Percentiles rank a stretch among this genome's conserved stretches.
phyloP scores from a whole-genome alignment of 225 moss, liverwort and hornwort genomes.

The Pseudoscleropodium purum region DNA sequence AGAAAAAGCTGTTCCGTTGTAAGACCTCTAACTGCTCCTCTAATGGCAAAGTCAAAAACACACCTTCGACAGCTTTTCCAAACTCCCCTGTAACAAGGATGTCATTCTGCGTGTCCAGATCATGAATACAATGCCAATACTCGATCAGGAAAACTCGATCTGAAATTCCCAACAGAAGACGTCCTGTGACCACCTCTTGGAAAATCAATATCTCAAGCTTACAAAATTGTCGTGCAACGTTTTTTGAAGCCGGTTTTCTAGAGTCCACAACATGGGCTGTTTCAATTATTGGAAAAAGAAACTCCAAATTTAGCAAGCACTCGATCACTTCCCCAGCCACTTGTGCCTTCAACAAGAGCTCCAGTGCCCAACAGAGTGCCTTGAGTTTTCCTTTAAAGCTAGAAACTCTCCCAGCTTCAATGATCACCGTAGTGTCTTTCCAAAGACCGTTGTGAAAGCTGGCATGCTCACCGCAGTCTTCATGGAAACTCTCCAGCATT shows the following conservation, averaged over 20 bases:
- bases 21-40: not conserved
- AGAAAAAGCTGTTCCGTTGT: not conserved
- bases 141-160: not conserved
- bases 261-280: no score
- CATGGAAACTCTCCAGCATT: not conserved
- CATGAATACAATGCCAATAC: not conserved
- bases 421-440: no score
- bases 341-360: not conserved
- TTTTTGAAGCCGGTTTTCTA: rapidly evolving
- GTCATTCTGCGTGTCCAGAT: no score
- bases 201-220: not conserved
- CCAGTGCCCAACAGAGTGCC: not conserved
- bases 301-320: not conserved
- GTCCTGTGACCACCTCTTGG: not conserved
- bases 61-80: not conserved
- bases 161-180: not conserved
- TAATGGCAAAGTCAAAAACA: not conserved
- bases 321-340: not conserved
- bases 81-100: not conserved
- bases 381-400: not conserved
- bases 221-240: not conserved
- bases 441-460: rapidly evolving
- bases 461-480: not conserved
- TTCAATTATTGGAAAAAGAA: not conserved
- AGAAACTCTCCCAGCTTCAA: not conserved